phyloP scores from a whole-genome alignment of 1,284 basidiomycete genomes.

The Malassezia dermatis region DNA sequence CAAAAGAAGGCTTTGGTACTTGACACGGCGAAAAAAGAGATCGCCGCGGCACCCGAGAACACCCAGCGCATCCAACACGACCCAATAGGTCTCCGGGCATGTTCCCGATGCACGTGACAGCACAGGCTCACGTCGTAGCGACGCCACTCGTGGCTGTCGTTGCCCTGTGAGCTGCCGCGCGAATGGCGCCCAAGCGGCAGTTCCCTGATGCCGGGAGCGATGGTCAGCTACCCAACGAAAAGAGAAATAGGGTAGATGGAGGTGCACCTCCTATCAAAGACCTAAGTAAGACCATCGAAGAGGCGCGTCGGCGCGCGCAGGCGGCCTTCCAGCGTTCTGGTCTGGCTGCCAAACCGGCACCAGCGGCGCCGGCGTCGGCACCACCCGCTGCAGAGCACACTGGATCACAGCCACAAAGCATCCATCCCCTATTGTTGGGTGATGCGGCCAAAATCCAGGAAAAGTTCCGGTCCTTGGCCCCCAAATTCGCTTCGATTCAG shows the following conservation, averaged over 20 bases:
- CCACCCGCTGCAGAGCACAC: background rate
- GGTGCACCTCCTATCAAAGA: background rate
- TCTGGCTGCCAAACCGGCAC: background rate
- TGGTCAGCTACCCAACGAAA: background rate
- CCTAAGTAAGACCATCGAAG: slow-evolving; percentile 11
- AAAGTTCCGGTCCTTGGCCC: slow-evolving; percentile 7
- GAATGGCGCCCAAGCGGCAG: slow-evolving; percentile 15
- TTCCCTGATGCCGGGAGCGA: background rate
- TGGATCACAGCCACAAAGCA: slow-evolving; percentile 21
- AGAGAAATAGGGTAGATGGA: background rate
- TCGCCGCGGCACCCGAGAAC: background rate
- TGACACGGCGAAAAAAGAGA: background rate
- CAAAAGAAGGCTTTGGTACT: background rate
- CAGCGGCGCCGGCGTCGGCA: background rate
- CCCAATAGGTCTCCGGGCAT: background rate
- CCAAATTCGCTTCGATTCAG: slow-evolving; percentile 14
- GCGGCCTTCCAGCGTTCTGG: slow-evolving; percentile 13
- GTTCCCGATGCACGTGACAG: background rate
- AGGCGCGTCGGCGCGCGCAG: slow-evolving; percentile 14
- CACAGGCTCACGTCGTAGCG: background rate
- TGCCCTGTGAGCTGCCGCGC: background rate
- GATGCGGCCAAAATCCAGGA: slow-evolving; percentile 14
- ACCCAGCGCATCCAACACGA: slow-evolving; percentile 4
- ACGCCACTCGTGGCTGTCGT: background rate
- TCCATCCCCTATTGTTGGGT: slow-evolving; percentile 34